Evolutionary conservation across 371 early-diverging fungal genomes (phyloP).

Genomic region (Mortierella sp.): DNA sequence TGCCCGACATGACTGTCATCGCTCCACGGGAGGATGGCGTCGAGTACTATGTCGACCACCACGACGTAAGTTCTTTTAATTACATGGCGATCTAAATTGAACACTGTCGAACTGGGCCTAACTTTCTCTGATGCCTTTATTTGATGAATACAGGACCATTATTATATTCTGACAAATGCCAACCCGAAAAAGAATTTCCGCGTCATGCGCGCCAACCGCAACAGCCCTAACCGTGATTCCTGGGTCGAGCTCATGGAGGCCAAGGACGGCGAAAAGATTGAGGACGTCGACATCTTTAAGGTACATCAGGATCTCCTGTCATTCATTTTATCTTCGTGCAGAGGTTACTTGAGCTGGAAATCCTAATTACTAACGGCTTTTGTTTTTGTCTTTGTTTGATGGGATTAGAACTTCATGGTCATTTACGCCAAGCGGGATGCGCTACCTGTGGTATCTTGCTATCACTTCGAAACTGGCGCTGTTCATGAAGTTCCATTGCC

Average conservation of each 20-base stretch:
- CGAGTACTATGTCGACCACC: conserved; percentile 89
- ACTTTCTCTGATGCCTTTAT: neutral
- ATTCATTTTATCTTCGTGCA: neutral
- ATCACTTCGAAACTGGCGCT: conserved; percentile 60
- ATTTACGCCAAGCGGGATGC: conserved; percentile 76
- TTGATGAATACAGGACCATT: conserved; percentile 61
- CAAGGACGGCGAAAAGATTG: conserved; percentile 76
- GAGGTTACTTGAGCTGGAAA: neutral
- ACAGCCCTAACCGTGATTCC: conserved; percentile 49
- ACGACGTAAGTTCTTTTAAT: conserved; percentile 65
- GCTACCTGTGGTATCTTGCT: conserved; percentile 69
- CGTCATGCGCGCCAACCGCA: conserved; percentile 66
- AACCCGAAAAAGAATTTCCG: conserved; percentile 74
- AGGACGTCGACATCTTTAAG: conserved; percentile 87
- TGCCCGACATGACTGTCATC: conserved; percentile 64
- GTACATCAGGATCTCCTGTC: conserved; percentile 37
- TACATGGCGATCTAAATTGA: too few species aligned
- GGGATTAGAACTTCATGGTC: conserved; percentile 66
- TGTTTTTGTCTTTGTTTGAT: neutral
- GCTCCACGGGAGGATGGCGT: conserved; percentile 71
- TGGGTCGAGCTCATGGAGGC: conserved; percentile 79
- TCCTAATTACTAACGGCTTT: neutral
- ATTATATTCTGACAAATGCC: conserved; percentile 83
- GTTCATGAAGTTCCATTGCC: conserved; percentile 71
- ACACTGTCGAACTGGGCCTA: neutral